These are phyloP conservation scores for Moesziomyces antarcticus DNA, from an alignment of 1,284 basidiomycete genomes.

Conservation along the genomic window DNA sequence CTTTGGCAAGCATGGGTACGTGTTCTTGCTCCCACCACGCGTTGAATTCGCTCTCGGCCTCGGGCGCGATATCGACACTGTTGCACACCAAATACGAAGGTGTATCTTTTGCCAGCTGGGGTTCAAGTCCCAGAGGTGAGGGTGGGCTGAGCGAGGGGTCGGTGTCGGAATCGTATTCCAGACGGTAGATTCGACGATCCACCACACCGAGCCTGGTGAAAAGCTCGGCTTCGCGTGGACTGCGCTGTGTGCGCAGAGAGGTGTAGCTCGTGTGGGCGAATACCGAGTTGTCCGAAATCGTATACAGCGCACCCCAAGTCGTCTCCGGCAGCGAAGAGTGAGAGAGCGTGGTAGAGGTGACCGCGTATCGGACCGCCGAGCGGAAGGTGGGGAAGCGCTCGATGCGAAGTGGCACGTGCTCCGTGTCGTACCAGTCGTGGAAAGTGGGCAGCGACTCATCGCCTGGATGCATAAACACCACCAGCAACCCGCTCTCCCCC, in stretches of 20 bases:
- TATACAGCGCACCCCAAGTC: slow-evolving; percentile 67
- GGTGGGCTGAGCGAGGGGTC: slow-evolving; percentile 14
- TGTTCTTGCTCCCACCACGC: slow-evolving; percentile 57
- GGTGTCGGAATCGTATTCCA: slow-evolving; percentile 48
- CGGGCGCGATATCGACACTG: slow-evolving; percentile 31
- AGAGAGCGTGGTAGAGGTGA: not conserved
- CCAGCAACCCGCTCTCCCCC: slow-evolving; percentile 56
- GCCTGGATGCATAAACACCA: slow-evolving; percentile 65
- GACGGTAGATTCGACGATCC: slow-evolving; percentile 66
- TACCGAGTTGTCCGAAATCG: slow-evolving; percentile 60
- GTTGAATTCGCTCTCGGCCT: slow-evolving; percentile 29
- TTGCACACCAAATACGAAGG: slow-evolving; percentile 42
- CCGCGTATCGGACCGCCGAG: slow-evolving; percentile 26
- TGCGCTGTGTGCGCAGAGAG: slow-evolving; percentile 60
- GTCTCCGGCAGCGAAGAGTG: not conserved
- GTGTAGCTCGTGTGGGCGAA: slow-evolving; percentile 67
- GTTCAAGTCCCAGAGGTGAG: slow-evolving; percentile 10
- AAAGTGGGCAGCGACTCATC: slow-evolving; percentile 58
- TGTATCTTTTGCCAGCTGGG: slow-evolving; percentile 18
- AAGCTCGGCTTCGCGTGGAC: slow-evolving; percentile 67
- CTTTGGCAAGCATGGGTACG: slow-evolving; percentile 38
- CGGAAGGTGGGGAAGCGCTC: slow-evolving; percentile 26
- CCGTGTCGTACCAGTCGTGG: slow-evolving; percentile 69
- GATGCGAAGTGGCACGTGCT: slow-evolving; percentile 68
- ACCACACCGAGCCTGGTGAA: slow-evolving; percentile 65